Percentiles rank a stretch among this genome's conserved stretches.
Conservation (phyloP, 495 filamentous ascomycete species). For the Daldinia grandis region DNA sequence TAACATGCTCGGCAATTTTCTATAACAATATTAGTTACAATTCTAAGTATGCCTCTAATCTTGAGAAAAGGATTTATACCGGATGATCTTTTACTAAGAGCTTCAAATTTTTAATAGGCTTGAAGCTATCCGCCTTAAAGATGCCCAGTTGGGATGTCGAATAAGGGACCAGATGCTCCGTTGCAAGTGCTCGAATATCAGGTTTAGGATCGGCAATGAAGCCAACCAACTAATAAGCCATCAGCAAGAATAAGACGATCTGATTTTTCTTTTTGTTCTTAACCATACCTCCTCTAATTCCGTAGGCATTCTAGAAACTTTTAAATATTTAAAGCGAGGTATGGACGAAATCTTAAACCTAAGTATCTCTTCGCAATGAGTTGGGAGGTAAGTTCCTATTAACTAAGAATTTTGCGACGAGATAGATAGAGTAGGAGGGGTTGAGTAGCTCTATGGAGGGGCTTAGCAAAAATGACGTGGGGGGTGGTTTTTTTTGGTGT, state of each 20-base stretch:
- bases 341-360: not conserved
- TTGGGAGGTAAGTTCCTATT: not conserved
- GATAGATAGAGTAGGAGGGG: slow-evolving; percentile 16
- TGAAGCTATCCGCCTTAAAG: slow-evolving; percentile 83
- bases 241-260: slow-evolving; percentile 30
- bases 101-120: slow-evolving; percentile 87
- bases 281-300: slow-evolving; percentile 78
- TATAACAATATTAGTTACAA: slow-evolving; percentile 45
- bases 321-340: not conserved
- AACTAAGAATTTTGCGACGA: not conserved
- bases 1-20: slow-evolving; percentile 90
- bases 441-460: slow-evolving; percentile 36
- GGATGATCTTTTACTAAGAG: slow-evolving; percentile 83
- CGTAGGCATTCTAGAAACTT: slow-evolving; percentile 68
- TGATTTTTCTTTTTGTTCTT: not conserved
- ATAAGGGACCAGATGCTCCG: slow-evolving; percentile 86
- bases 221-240: slow-evolving; percentile 74
- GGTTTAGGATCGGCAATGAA: slow-evolving; percentile 91
- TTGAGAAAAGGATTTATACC: slow-evolving; percentile 56
- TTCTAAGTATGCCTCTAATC: not conserved
- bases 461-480: slow-evolving; percentile 29
- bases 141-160: slow-evolving; percentile 77
- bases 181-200: slow-evolving; percentile 76
- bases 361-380: not conserved
- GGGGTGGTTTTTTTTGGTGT: not conserved